These are phyloP conservation scores for Cystobasidium tubakii DNA, from an alignment of 768 basidiomycete genomes.

Conservation along the genomic window DNA sequence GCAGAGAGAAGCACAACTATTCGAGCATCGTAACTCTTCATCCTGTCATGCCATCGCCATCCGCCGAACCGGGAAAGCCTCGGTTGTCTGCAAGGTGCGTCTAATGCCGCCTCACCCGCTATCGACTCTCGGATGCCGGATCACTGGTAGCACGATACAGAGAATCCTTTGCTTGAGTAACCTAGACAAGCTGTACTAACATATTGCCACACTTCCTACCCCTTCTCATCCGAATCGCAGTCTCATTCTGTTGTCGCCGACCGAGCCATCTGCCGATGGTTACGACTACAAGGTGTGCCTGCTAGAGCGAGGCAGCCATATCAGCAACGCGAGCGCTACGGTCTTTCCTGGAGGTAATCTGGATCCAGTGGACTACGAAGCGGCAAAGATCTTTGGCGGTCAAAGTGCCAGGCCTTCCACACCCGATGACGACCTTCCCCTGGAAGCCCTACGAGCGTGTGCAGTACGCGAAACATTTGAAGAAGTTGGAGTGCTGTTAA, in stretches of 20 bases:
- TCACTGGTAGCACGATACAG: no score
- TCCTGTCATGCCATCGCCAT: neutral
- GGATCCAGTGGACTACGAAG: conserved; percentile 8
- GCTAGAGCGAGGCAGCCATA: conserved; percentile 34
- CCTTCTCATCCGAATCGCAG: neutral
- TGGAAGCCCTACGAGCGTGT: conserved; percentile 28
- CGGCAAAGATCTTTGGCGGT: conserved; percentile 10
- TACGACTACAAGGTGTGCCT: conserved; percentile 43
- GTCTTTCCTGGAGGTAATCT: conserved; percentile 42
- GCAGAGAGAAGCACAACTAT: neutral
- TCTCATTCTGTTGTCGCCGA: conserved; percentile 21
- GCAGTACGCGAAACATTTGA: conserved; percentile 44
- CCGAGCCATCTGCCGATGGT: conserved; percentile 28
- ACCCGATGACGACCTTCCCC: neutral
- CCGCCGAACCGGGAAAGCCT: neutral
- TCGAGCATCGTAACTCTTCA: neutral
- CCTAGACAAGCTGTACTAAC: no score
- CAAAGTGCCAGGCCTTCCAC: neutral
- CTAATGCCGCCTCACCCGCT: no score
- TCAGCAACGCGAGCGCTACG: conserved; percentile 34
- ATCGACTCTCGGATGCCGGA: neutral
- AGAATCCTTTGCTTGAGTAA: no score
- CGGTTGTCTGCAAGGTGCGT: conserved; percentile 19
- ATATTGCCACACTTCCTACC: no score
- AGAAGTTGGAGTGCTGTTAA: conserved; percentile 40